phyloP scores from a whole-genome alignment of 2,329 filamentous ascomycete species.

The Amauroascus verrucosus region DNA sequence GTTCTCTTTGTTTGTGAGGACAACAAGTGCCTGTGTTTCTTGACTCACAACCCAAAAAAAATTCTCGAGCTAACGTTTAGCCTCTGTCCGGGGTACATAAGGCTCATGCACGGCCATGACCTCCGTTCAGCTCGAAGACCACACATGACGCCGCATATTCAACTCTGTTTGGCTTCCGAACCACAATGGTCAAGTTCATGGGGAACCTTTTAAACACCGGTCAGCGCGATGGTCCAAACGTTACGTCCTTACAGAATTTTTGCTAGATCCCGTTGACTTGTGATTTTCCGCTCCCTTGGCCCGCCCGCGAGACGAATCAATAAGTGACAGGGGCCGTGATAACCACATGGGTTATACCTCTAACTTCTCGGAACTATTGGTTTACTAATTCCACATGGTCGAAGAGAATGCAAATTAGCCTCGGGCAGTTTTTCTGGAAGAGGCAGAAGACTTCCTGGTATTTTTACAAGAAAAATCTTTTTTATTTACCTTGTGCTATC shows the following conservation, averaged over 20 bases:
- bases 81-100: constrained; percentile 12
- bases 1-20: too few species aligned
- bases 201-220: too few species aligned
- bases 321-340: background rate
- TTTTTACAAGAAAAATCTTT: background rate
- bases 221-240: too few species aligned
- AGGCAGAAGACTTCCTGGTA: background rate
- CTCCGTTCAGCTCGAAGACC: background rate
- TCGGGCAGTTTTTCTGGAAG: background rate
- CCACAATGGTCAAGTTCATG: background rate
- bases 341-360: background rate
- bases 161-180: background rate
- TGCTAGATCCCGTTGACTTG: background rate
- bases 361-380: background rate
- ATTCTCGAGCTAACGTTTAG: background rate
- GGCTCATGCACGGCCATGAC: constrained; percentile 4
- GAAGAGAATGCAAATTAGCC: background rate
- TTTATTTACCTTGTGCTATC: background rate
- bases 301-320: background rate
- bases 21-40: too few species aligned
- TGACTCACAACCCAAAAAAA: too few species aligned
- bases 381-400: background rate
- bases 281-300: background rate
- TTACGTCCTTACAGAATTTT: too few species aligned
- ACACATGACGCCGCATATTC: background rate